Evolutionary conservation across 106 monocot genomes (phyloP).

Genomic region (Apostasia ramifera): DNA sequence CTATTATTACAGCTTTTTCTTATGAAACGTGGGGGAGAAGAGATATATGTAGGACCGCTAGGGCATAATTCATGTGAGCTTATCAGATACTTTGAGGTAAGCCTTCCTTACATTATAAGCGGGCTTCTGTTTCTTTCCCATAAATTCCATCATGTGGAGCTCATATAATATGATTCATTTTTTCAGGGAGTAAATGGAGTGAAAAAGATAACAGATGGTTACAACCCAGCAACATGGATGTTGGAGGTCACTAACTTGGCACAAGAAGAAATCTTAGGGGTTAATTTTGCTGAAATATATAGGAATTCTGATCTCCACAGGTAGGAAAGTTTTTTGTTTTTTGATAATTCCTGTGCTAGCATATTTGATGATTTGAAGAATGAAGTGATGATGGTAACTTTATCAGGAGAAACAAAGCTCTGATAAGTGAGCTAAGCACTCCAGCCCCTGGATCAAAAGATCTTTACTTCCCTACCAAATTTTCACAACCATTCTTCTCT

Average conservation of each 20-base stretch:
- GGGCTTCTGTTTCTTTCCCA: too few species aligned
- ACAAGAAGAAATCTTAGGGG: conserved; percentile 39
- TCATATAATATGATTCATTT: background rate
- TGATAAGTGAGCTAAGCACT: too few species aligned
- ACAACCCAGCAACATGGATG: conserved; percentile 76
- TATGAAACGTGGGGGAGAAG: conserved; percentile 46
- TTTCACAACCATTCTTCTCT: too few species aligned
- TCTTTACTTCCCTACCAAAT: too few species aligned
- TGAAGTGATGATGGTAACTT: too few species aligned
- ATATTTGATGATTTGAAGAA: too few species aligned
- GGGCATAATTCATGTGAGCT: conserved; percentile 44
- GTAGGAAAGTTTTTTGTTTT: conserved; percentile 9
- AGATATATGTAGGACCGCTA: conserved; percentile 66
- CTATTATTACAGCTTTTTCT: conserved; percentile 18
- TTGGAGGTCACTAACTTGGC: conserved; percentile 36
- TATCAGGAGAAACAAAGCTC: too few species aligned
- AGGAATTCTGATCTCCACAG: conserved; percentile 39
- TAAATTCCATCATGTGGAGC: background rate
- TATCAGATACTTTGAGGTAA: conserved; percentile 62
- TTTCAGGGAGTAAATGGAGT: conserved; percentile 37
- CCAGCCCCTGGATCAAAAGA: too few species aligned
- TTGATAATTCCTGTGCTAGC: too few species aligned
- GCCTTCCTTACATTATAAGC: too few species aligned
- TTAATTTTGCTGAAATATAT: conserved; percentile 39
- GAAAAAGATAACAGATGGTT: conserved; percentile 49